These are phyloP conservation scores for Verticillium alfalfae DNA, from an alignment of 2,329 filamentous ascomycete genomes.

Conservation along the genomic window DNA sequence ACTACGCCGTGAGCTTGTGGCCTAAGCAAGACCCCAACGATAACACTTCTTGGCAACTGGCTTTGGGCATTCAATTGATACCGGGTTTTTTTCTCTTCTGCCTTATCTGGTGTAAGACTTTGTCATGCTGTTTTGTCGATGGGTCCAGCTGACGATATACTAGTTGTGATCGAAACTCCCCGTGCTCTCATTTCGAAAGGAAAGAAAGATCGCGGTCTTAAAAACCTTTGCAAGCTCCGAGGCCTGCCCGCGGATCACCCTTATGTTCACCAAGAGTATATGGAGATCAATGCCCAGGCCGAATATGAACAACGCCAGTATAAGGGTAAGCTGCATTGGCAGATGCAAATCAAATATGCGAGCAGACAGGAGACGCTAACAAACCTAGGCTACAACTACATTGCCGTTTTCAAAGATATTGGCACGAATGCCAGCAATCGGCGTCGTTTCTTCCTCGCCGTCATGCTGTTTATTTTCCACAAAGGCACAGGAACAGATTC, in stretches of 20 bases:
- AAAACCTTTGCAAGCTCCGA: slow-evolving; percentile 29
- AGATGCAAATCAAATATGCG: not conserved
- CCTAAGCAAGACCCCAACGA: slow-evolving; percentile 21
- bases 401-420: slow-evolving; percentile 26
- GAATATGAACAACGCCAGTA: slow-evolving; percentile 7
- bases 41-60: slow-evolving; percentile 24
- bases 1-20: slow-evolving; percentile 19
- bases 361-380: too few relatives aligned
- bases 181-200: slow-evolving; percentile 25
- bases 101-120: slow-evolving; percentile 21
- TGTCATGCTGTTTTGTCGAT: too few relatives aligned
- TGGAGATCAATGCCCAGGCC: slow-evolving; percentile 9
- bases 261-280: slow-evolving; percentile 9
- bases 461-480: slow-evolving; percentile 31
- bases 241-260: slow-evolving; percentile 14
- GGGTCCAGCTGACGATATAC: not conserved
- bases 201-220: slow-evolving; percentile 24
- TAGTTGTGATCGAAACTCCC: slow-evolving; percentile 13
- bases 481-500: slow-evolving; percentile 33
- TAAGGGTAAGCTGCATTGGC: not conserved
- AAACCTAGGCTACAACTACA: slow-evolving; percentile 16
- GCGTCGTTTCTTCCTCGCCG: slow-evolving; percentile 25
- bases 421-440: slow-evolving; percentile 21
- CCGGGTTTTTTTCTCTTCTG: slow-evolving; percentile 27
- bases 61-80: slow-evolving; percentile 30